These are phyloP conservation scores for Podospora anserina DNA, from an alignment of 495 filamentous ascomycete genomes.

Conservation along the genomic window DNA sequence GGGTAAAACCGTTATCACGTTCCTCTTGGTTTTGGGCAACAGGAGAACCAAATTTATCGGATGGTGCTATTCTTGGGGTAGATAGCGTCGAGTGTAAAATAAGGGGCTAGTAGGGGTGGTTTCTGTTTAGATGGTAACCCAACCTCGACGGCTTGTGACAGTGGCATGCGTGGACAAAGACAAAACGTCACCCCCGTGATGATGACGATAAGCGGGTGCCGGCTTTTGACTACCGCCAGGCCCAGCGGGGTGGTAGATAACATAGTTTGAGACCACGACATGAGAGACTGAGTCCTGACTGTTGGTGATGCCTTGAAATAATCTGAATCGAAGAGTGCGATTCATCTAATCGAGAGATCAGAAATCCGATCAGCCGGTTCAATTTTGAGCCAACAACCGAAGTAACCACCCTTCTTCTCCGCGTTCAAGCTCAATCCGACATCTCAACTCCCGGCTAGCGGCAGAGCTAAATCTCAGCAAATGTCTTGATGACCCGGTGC, in stretches of 20 bases:
- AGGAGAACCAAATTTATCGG: neutral
- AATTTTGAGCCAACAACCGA: neutral
- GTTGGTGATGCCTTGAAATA: neutral
- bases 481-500: slow-evolving; percentile 46
- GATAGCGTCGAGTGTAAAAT: neutral
- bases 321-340: neutral
- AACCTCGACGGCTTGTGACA: neutral
- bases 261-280: neutral
- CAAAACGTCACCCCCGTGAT: neutral
- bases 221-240: neutral
- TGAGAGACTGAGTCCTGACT: neutral
- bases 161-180: neutral
- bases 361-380: neutral
- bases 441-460: neutral
- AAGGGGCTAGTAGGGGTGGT: neutral
- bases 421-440: neutral
- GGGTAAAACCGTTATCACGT: neutral
- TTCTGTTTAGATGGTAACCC: neutral
- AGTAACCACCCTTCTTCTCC: neutral
- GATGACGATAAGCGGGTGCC: neutral
- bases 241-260: neutral
- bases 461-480: slow-evolving; percentile 36
- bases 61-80: neutral
- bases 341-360: neutral
- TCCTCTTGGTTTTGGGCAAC: neutral